Percentiles rank a stretch among this genome's conserved stretches.
Conservation (phyloP, 1,284 basidiomycete genomes). For the Rhodotorula sp. region DNA sequence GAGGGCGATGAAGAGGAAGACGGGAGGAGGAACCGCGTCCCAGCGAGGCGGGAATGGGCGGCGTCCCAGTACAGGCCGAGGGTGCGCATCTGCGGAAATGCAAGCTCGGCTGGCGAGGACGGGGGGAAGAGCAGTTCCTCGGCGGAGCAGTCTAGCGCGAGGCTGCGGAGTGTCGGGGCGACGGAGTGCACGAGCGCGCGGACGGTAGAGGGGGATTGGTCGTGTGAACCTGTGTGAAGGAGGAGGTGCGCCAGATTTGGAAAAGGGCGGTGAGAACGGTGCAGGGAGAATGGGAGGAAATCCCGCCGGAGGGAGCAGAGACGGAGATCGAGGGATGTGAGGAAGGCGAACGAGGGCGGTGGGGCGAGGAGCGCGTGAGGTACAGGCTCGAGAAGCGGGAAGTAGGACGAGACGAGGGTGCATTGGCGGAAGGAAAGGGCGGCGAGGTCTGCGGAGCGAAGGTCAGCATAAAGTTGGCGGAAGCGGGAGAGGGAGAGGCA, state of each 20-base stretch:
- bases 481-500: too few relatives aligned
- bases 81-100: neutral
- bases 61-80: slow-evolving; percentile 14
- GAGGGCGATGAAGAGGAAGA: neutral
- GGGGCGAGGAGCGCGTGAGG: neutral
- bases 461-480: neutral
- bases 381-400: neutral
- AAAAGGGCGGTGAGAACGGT: neutral
- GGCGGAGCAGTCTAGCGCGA: slow-evolving; percentile 6
- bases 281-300: slow-evolving; percentile 1
- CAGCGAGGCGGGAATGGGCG: slow-evolving; percentile 2
- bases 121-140: neutral
- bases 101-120: too few relatives aligned
- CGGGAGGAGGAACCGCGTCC: neutral
- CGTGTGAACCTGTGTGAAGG: slow-evolving; percentile 5
- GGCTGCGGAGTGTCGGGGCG: neutral
- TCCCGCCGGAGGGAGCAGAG: slow-evolving; percentile 13
- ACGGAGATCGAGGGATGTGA: slow-evolving; percentile 3
- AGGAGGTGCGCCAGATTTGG: slow-evolving; percentile 7
- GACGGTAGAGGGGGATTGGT: neutral
- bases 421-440: slow-evolving; percentile 4
- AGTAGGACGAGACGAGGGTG: slow-evolving; percentile 1
- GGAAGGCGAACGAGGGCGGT: neutral
- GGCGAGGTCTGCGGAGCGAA: neutral
- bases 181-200: slow-evolving; percentile 5